phyloP scores from a whole-genome alignment of 1,139 yeast genomes.

The Eremothecium gossypii region DNA sequence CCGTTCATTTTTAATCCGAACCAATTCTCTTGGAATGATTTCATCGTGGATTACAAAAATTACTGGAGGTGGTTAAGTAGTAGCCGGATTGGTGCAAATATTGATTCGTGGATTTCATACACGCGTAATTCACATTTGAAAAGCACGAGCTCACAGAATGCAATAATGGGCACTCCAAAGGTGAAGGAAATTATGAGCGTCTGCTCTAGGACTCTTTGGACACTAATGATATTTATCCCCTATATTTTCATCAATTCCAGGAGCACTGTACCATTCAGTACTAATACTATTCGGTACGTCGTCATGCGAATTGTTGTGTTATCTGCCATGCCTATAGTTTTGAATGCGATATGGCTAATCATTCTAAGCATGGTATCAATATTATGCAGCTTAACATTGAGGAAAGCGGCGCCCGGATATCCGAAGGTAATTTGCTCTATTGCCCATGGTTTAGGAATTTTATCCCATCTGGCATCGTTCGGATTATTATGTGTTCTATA shows the following conservation, averaged over 20 bases:
- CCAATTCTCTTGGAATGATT: slow-evolving; percentile 69
- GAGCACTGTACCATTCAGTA: slow-evolving; percentile 20
- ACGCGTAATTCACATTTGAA: slow-evolving; percentile 1
- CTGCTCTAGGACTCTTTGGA: slow-evolving; percentile 46
- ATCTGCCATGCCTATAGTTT: slow-evolving; percentile 35
- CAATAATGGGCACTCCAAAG: background rate
- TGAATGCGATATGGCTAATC: slow-evolving; percentile 36
- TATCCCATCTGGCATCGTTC: slow-evolving; percentile 39
- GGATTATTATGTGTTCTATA: slow-evolving; percentile 45
- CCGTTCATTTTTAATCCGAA: slow-evolving; percentile 69
- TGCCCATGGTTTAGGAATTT: slow-evolving; percentile 38
- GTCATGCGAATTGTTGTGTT: slow-evolving; percentile 1
- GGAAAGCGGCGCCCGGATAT: slow-evolving; percentile 32
- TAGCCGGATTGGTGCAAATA: background rate
- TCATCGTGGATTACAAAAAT: slow-evolving; percentile 62
- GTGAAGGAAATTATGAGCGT: slow-evolving; percentile 47
- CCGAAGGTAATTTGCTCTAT: slow-evolving; percentile 39
- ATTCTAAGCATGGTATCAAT: slow-evolving; percentile 36
- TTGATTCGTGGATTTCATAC: slow-evolving; percentile 2
- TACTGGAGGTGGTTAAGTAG: slow-evolving; percentile 50
- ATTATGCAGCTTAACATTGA: slow-evolving; percentile 39
- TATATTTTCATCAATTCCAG: slow-evolving; percentile 62
- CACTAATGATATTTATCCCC: slow-evolving; percentile 52
- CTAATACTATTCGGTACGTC: slow-evolving; percentile 19
- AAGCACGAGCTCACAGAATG: background rate